Conservation (phyloP, 306 rosid species). For the Canavalia ensiformis region DNA sequence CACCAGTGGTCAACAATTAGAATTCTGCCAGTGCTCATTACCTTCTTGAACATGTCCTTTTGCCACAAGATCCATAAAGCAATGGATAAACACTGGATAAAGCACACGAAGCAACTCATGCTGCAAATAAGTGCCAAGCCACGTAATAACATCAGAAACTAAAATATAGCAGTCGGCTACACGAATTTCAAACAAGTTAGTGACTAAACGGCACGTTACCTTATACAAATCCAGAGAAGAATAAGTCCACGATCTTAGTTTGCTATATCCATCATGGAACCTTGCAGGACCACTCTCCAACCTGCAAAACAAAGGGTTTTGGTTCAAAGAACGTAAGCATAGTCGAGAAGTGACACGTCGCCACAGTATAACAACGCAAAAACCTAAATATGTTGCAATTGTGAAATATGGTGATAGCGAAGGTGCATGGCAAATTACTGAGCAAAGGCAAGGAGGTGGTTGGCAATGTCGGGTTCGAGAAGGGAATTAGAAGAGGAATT, state of each 20-base stretch:
- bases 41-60: conserved; percentile 97
- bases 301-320: conserved; percentile 49
- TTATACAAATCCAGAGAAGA: conserved; percentile 84
- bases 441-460: conserved; percentile 67
- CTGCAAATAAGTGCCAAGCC: conserved; percentile 58
- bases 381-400: neutral
- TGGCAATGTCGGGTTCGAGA: conserved; percentile 71
- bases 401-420: too few species aligned
- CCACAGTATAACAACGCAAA: neutral
- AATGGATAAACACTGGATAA: conserved; percentile 93
- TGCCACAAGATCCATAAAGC: conserved; percentile 98
- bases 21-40: conserved; percentile 29
- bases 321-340: neutral
- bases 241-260: conserved; percentile 85
- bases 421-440: conserved; percentile 48
- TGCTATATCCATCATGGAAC: conserved; percentile 87
- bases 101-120: conserved; percentile 96
- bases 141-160: conserved; percentile 2
- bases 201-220: conserved; percentile 52
- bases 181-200: neutral
- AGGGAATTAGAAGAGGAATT: conserved; percentile 53
- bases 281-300: conserved; percentile 78
- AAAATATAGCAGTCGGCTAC: neutral
- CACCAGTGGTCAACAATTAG: neutral
- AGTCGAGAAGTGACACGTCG: neutral